Conservation (phyloP, 1,139 yeast genomes). For the Tardiomyces blankii region DNA sequence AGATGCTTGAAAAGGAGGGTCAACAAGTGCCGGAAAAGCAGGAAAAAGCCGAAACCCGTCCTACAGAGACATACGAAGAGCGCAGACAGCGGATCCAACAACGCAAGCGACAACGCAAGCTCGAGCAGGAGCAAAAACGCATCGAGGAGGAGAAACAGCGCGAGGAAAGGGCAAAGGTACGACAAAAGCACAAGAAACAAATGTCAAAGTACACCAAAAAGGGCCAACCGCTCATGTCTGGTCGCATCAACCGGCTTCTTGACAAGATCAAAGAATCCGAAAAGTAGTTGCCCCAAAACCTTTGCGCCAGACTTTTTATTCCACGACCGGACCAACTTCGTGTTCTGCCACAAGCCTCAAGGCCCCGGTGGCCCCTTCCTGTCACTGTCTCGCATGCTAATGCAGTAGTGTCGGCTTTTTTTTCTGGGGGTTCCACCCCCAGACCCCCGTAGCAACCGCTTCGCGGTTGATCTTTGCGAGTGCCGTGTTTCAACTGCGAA, state of each 20-base stretch:
- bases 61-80: slow-evolving; percentile 4
- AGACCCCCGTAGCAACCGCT: too few relatives aligned
- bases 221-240: slow-evolving; percentile 91
- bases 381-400: neutral
- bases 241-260: slow-evolving; percentile 66
- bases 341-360: neutral
- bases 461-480: too few relatives aligned
- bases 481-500: too few relatives aligned
- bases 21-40: slow-evolving; percentile 31
- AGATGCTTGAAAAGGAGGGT: slow-evolving; percentile 67
- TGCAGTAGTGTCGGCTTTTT: too few relatives aligned
- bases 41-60: neutral
- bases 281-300: neutral
- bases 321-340: neutral
- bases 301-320: too few relatives aligned
- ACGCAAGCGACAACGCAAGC: neutral
- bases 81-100: slow-evolving; percentile 2
- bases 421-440: too few relatives aligned
- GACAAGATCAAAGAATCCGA: slow-evolving; percentile 50
- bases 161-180: slow-evolving; percentile 11
- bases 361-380: neutral
- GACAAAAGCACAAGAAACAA: slow-evolving; percentile 40
- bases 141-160: slow-evolving; percentile 16
- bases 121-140: slow-evolving; percentile 7
- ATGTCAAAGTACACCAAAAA: slow-evolving; percentile 47